Evolutionary conservation across 768 basidiomycete genomes (phyloP).

Genomic region (Trametes cingulata): DNA sequence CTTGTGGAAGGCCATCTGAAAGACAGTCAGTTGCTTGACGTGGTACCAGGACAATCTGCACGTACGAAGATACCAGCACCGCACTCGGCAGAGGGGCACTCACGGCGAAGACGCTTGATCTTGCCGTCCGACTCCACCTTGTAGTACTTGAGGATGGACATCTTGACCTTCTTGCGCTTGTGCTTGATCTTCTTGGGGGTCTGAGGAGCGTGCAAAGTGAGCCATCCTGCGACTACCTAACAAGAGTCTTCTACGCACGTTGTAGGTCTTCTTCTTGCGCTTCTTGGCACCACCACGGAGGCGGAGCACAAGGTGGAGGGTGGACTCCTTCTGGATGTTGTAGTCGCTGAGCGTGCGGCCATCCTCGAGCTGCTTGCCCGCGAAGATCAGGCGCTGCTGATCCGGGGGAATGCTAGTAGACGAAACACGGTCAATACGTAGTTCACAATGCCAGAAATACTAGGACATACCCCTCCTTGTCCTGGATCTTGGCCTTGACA

Average conservation of each 20-base stretch:
- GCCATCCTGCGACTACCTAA: not conserved
- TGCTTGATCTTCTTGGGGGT: slow-evolving; percentile 99
- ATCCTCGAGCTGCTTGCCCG: slow-evolving; percentile 99
- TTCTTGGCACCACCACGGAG: slow-evolving; percentile 99
- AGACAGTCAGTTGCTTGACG: no score
- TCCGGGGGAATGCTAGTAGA: slow-evolving; percentile 77
- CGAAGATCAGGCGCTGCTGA: slow-evolving; percentile 98
- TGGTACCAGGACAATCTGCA: slow-evolving; percentile 20
- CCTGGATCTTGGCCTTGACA: slow-evolving; percentile 97
- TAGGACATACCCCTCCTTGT: slow-evolving; percentile 84
- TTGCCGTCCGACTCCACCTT: slow-evolving; percentile 99
- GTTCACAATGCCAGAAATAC: not conserved
- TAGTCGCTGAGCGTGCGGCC: slow-evolving; percentile 94
- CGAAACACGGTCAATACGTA: slow-evolving; percentile 5
- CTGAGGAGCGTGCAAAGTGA: slow-evolving; percentile 38
- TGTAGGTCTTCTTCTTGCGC: slow-evolving; percentile 99
- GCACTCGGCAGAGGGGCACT: slow-evolving; percentile 83
- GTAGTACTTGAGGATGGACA: slow-evolving; percentile 99
- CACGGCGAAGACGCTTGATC: slow-evolving; percentile 98
- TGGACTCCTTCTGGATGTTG: slow-evolving; percentile 99
- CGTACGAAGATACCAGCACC: slow-evolving; percentile 85
- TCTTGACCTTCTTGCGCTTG: slow-evolving; percentile 99
- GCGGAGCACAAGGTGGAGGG: slow-evolving; percentile 94
- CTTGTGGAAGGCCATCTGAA: slow-evolving; percentile 96
- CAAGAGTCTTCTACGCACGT: slow-evolving; percentile 51